Evolutionary conservation across 2,329 filamentous ascomycete species (phyloP), one percentile per base, ranked within the genome.

Genomic region (Alternaria tenuissima): DNA sequence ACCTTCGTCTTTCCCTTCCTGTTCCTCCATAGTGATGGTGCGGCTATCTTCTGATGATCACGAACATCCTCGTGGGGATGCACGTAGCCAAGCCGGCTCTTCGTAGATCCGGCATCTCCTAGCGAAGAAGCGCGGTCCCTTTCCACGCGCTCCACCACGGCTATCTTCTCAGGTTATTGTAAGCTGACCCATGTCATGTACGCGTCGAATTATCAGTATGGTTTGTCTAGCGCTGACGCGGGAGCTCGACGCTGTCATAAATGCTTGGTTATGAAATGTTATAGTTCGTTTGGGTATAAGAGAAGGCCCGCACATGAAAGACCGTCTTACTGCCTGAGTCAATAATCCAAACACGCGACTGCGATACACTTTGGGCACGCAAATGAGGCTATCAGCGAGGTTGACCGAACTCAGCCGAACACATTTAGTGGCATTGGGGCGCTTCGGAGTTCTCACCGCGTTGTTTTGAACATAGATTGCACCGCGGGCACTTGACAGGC

Each of bases 21-120:
- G 52, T 18, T 32, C 14, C 12, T 38, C 32, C 38, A 41, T 51
- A 41, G 39, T 36, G 52, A 59, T 55, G 44, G 22, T 44, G 51
- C 49, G 51, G 57, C 44, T 41, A 55, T 4, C 39, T 36, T 30
- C 30, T 39, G 44, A 32, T 55, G 36, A 59, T 59, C 44, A 43
- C 51, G 38, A 24, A 49, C 52, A 30, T 42, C 34, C 36, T 55
- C 11, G 52, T 49, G 46, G 46, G 20, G 46, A 48, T 8, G 46
- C 12, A 34, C 20, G 30, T 16, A 48, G 46, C 46, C 46, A 48
- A 48, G 46, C 18, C 46, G 46, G 46, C 46, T 48, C 14, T 48
- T 48, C 30, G 46, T 34, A 32, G 46, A 48, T 48, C 46, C 46
- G 46, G 18, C 32, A 48, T 34, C 30, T 34, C 18, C 46, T 48